phyloP scores from a whole-genome alignment of 257 asterid genomes.

The Verbena officinalis region DNA sequence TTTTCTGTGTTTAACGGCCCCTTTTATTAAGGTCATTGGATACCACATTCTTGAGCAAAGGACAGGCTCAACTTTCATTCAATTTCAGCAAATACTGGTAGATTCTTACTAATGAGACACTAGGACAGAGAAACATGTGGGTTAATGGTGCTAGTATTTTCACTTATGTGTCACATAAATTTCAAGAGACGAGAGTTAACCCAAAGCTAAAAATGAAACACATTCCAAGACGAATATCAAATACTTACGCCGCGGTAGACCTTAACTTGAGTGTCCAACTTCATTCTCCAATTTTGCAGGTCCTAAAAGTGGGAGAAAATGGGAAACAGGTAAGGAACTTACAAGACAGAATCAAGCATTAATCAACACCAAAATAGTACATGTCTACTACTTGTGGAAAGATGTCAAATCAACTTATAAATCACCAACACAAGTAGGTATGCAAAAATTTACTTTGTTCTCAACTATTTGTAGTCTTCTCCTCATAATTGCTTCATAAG shows the following conservation, averaged over 20 bases:
- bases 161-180: neutral
- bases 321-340: neutral
- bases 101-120: slow-evolving; percentile 6
- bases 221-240: neutral
- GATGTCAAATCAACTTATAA: neutral
- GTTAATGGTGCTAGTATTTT: slow-evolving; percentile 11
- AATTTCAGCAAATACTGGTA: neutral
- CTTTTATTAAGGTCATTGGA: neutral
- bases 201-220: neutral
- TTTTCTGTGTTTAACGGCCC: neutral
- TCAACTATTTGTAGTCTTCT: neutral
- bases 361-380: neutral
- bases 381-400: neutral
- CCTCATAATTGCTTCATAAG: neutral
- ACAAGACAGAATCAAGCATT: neutral
- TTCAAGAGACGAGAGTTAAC: neutral
- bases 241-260: slow-evolving; percentile 76
- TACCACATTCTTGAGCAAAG: neutral
- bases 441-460: neutral
- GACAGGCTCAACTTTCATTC: neutral
- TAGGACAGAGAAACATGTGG: slow-evolving; percentile 6
- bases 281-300: slow-evolving; percentile 84
- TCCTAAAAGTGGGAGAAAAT: slow-evolving; percentile 45
- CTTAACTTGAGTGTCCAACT: slow-evolving; percentile 84
- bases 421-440: neutral